Percentiles rank a stretch among this genome's conserved stretches.
These are phyloP conservation scores for Raffaelea arxii DNA, from an alignment of 2,329 filamentous ascomycete genomes.

Conservation along the genomic window DNA sequence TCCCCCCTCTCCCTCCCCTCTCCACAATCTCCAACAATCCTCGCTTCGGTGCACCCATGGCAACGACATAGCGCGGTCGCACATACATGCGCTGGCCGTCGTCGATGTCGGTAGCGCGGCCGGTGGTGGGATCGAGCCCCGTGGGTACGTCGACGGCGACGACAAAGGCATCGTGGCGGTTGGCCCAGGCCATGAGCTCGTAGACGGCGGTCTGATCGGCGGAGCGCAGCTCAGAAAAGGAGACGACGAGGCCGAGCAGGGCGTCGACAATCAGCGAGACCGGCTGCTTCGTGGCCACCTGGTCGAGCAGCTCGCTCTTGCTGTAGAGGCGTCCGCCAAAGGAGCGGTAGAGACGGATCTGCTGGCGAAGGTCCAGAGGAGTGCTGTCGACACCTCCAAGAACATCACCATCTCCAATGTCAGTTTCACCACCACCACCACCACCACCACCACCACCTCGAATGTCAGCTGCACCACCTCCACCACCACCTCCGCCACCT, in stretches of 20 bases:
- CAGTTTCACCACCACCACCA: constrained; percentile 68
- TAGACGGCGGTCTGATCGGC: constrained; percentile 77
- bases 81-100: constrained; percentile 76
- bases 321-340: constrained; percentile 65
- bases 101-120: constrained; percentile 57
- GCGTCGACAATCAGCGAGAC: constrained; percentile 83
- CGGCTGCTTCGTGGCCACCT: constrained; percentile 44
- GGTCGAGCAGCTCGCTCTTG: constrained; percentile 53
- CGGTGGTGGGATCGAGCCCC: constrained; percentile 72
- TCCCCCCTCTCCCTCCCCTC: no score
- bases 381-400: no score
- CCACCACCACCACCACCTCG: no score
- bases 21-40: constrained; percentile 68
- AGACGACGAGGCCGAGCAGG: constrained; percentile 73
- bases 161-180: constrained; percentile 72
- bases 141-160: constrained; percentile 87
- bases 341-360: constrained; percentile 74
- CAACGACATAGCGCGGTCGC: constrained; percentile 71
- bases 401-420: constrained; percentile 72
- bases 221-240: constrained; percentile 78
- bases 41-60: constrained; percentile 77
- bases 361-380: constrained; percentile 69
- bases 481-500: no score
- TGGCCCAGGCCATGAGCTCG: constrained; percentile 88
- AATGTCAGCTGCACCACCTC: constrained; percentile 68